These are phyloP conservation scores for Colletotrichum viniferum DNA, from an alignment of 2,329 filamentous ascomycete species.

Conservation along the genomic window DNA sequence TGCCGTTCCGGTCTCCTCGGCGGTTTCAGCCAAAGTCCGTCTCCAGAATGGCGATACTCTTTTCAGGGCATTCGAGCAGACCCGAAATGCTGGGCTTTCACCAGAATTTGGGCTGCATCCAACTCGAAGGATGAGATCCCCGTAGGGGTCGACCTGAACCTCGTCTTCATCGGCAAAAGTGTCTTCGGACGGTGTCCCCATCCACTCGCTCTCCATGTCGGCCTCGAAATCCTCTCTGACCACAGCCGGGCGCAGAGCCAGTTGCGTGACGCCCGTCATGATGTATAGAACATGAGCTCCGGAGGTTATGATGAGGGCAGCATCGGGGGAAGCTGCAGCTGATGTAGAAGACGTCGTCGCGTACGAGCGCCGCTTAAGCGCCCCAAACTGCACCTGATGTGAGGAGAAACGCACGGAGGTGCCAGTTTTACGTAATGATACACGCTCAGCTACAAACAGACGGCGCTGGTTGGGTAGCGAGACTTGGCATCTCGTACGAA, in stretches of 20 bases:
- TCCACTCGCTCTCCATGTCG: conserved; percentile 10
- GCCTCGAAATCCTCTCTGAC: neutral
- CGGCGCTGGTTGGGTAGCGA: neutral
- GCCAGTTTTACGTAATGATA: conserved; percentile 19
- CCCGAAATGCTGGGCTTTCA: neutral
- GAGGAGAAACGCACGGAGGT: conserved; percentile 13
- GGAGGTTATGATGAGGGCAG: neutral
- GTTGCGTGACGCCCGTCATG: neutral
- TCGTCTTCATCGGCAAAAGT: neutral
- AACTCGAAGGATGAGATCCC: neutral
- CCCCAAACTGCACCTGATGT: neutral
- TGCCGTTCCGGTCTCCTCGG: neutral
- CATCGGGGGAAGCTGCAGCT: neutral
- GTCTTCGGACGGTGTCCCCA: conserved; percentile 1
- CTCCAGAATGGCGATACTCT: conserved; percentile 16
- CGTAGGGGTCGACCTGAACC: conserved; percentile 1
- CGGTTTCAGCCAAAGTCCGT: neutral
- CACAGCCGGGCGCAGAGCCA: neutral
- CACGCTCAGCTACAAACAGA: neutral
- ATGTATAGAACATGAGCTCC: neutral
- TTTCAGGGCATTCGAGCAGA: conserved; percentile 3
- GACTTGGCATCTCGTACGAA: conserved; percentile 19
- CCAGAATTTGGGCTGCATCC: neutral
- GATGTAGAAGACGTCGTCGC: neutral
- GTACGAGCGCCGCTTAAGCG: neutral